phyloP scores from a whole-genome alignment of 805 yeast species.

The Spathaspora arborariae region DNA sequence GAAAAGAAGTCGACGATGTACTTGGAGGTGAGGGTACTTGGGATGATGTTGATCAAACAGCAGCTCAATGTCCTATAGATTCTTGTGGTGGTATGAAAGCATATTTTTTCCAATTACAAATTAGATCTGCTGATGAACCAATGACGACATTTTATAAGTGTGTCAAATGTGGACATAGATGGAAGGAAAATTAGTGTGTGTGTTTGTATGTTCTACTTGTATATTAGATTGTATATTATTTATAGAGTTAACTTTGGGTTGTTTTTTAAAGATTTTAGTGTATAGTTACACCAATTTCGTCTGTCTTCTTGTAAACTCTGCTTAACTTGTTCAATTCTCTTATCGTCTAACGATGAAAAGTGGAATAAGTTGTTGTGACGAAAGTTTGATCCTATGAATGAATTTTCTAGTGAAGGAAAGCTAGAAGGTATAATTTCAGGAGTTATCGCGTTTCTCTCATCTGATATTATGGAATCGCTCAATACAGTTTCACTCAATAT shows the following conservation, averaged over 20 bases:
- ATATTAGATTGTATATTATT: not conserved
- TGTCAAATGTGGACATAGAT: conserved; percentile 86
- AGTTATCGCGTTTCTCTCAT: not conserved
- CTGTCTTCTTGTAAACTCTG: conserved; percentile 8
- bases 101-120: conserved; percentile 93
- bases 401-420: conserved; percentile 2
- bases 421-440: conserved; percentile 3
- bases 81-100: conserved; percentile 87
- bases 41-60: conserved; percentile 97
- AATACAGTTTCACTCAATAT: not conserved
- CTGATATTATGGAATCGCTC: not conserved
- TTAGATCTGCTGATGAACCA: conserved; percentile 98
- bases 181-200: conserved; percentile 81
- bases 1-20: conserved; percentile 94
- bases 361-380: not conserved
- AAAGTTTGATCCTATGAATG: not conserved
- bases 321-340: not conserved
- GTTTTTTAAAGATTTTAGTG: conserved; percentile 7
- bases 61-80: conserved; percentile 87
- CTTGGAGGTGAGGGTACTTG: conserved; percentile 96
- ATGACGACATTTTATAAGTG: conserved; percentile 98
- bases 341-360: not conserved
- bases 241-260: not conserved
- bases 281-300: conserved; percentile 11
- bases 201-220: not conserved